Evolutionary conservation across 257 asterid genomes (phyloP), one percentile per base, ranked within the genome.

Genomic region (Salvia rosmarinus): DNA sequence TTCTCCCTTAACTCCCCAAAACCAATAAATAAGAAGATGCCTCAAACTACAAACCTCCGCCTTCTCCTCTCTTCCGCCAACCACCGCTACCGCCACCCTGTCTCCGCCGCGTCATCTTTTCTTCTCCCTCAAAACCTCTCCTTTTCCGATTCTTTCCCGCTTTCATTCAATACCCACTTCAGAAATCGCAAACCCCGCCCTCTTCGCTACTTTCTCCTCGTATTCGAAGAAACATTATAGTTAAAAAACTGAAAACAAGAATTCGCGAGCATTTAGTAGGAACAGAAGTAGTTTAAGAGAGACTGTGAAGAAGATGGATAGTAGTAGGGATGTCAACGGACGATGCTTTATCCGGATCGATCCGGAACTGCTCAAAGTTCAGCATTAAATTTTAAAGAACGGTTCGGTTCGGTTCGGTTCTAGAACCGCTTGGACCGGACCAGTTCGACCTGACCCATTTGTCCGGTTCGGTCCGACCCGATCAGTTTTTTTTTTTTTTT

Each of bases 41-140:
- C 86, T 77, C 88, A 88, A 51, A 50, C 83, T 21, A 62, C 89
- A 60, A 86, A 73, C 82, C 84, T 92, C 60, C 96, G 98, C 74
- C 78, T 84, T 81, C 83, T 90, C 50, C 77, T 86, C 87, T 78
- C 88, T 72, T 77, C 95, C 85, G 85, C 86, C 76, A 79, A 79
- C 64, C 75, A 69, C 88, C 86, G 64, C 86, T 39, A 12, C 68
- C 82, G 82, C 70, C 83, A 64, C 66, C 85, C 83, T 28, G 66
- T 81, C 77, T 32, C 84, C 83, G 81, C 77, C 84, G 63, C 78
- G 42, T 34, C 80, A 12, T 16, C 54, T 57, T 37, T 70, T 35
- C 61, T 73, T 58, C 61, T 76, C 62, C 73, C 71, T 50, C 54
- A 21, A 49, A 46, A 58, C 30, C 82, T 70, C 62, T 77, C 82